Base-by-base conservation (phyloP, 1,284 basidiomycete genomes). In the Cutaneotrichosporon mucoides region DNA sequence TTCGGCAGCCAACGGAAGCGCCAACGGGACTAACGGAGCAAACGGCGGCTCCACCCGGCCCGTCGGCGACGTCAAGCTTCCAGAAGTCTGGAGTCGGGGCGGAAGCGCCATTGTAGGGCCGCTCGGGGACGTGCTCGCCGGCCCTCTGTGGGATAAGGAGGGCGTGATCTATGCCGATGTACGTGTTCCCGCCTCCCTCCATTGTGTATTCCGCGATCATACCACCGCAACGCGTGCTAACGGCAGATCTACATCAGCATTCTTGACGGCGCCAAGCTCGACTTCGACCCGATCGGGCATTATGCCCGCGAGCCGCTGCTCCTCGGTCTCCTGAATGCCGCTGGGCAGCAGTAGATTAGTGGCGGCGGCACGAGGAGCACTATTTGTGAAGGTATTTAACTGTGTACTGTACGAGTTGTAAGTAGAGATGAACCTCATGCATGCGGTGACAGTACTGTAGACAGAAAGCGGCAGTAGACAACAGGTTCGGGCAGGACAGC, bases 31-130 rank as follows among this genome's bases (percentile, higher is more conserved):
- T 7, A n/a, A 44, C 15, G 44, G 15, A 15, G 8, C n/a, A 5
- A 13, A 15, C n/a, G 15, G 44, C 16, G 11, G 44, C 15, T 6
- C n/a, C 15, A 15, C 6, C 15, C n/a, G 44, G 33, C 41, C 6
- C 42, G 33, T 10, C 33, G 46, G 59, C 15, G 52, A 44, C 24
- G 47, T 6, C 46, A 55, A 57, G 45, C 12, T 55, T 4, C 56
- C 62, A 38, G 63, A 63, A 34, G 53, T 65, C 6, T 73, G 68
- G 69, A 67, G 61, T 36, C 63, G 80, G 13, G 88, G 88, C 2
- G 87, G 87, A 4, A 86, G 84, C 68, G 79, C 86, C 40, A 89
- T 89, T 56, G 78, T 89, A 51, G 83, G 79, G 53, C 88, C 88
- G 1, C 73, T 88, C 6, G 88, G 88, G 0, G 79, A 82, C 56